These are phyloP conservation scores for Helotiales sp. DNA, from an alignment of 2,329 filamentous ascomycete genomes.

Conservation along the genomic window DNA sequence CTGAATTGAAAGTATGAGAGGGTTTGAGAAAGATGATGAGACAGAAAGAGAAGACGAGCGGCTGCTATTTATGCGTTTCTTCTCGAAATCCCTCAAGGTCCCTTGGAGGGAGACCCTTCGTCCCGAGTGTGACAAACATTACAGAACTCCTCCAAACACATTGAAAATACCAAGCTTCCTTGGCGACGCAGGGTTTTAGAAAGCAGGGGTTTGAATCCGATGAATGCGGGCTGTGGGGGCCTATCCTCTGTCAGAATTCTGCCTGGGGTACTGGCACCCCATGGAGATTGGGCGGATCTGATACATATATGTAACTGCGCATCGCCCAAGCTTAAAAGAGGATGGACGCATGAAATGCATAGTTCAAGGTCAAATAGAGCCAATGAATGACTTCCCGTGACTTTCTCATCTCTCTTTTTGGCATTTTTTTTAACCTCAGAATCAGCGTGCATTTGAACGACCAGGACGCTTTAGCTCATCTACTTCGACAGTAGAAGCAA, in stretches of 20 bases:
- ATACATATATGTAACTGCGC: constrained; percentile 7
- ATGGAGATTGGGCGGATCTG: neutral
- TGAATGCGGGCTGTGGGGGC: neutral
- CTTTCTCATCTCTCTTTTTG: neutral
- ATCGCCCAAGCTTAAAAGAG: neutral
- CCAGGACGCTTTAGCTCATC: neutral
- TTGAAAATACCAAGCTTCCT: constrained; percentile 15
- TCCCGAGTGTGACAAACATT: constrained; percentile 9
- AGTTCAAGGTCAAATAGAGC: neutral
- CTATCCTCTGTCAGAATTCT: neutral
- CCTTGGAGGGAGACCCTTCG: neutral
- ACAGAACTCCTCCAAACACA: neutral
- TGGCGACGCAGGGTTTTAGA: constrained; percentile 1
- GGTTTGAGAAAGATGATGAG: constrained; percentile 7
- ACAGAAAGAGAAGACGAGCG: neutral
- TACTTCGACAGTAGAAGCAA: neutral
- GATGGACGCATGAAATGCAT: too few relatives aligned
- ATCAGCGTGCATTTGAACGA: neutral
- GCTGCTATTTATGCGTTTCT: constrained; percentile 1
- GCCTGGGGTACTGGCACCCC: neutral
- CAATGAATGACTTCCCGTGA: neutral
- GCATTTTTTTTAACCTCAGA: neutral
- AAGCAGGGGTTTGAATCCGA: neutral
- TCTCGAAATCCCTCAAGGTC: neutral
- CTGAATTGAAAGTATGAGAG: constrained; percentile 6